Evolutionary conservation across 805 yeast species (phyloP), one percentile per base, ranked within the genome.

Genomic region (Candida nemodendra): DNA sequence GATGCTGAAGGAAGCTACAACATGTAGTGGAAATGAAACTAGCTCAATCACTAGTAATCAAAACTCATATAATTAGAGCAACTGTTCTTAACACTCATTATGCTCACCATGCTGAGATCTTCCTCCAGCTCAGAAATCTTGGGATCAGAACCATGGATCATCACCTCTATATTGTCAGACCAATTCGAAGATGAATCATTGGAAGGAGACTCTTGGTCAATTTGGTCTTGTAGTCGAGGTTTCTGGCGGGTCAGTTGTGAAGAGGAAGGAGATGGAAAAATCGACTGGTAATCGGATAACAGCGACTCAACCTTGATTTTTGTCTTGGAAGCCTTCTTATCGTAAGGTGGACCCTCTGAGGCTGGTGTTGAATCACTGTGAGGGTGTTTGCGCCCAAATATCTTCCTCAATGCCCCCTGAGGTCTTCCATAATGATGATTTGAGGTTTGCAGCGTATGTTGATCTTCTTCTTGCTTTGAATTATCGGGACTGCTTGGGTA

Each of bases 231-330:
- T 27, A 9, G 16, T 14, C 30, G 11, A 13, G 9, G 30, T 27
- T 9, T 13, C 16, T 27, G 18, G 13, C n/a, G n/a, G 11, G 11
- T 22, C 12, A 27, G 19, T 12, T 34, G 17, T 17, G 38, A 34
- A 9, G 50, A 30, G 15, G 47, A 44, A 12, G 59, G 59, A 36
- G 55, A 53, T 16, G 59, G 59, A 34, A 55, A 54, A 5, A 53
- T 47, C 6, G 56, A 48, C 32, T 46, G 47, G 23, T 49, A 53
- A 23, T 54, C 58, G 3, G 54, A 40, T 15, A 49, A 34, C 15
- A 49, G 34, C 9, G 50, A 38, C 16, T 44, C 46, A 15, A 44
- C 44, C 28, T 45, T 42, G 15, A 42, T 42, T 17, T 42, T 47
- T 9, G 49, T 34, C 9, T 34, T 23, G 28, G 17, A 36, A 17